Percentiles rank a stretch among this genome's conserved stretches.
phyloP scores from a whole-genome alignment of 306 rosid species.

The Citrullus amarus region DNA sequence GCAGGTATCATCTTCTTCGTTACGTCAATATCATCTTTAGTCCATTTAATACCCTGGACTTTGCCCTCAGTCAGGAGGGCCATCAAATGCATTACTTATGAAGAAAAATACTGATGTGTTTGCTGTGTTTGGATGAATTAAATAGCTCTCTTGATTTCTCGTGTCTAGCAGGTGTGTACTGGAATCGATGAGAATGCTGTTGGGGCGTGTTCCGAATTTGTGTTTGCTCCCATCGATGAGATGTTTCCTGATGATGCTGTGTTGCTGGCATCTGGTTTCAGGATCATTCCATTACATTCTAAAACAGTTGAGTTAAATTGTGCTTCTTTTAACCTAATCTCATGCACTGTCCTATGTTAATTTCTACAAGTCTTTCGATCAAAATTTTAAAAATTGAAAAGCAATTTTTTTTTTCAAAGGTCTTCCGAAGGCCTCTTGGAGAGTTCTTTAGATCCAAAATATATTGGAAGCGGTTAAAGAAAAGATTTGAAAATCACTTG shows the following conservation, averaged over 20 bases:
- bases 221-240: conserved; percentile 84
- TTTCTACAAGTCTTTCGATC: too few species aligned
- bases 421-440: too few species aligned
- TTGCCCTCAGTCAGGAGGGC: not conserved
- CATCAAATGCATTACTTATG: not conserved
- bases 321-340: not conserved
- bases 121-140: not conserved
- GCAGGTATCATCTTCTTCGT: conserved; percentile 41
- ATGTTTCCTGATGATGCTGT: conserved; percentile 87
- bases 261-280: conserved; percentile 87
- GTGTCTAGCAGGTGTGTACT: conserved; percentile 46
- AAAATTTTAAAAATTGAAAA: too few species aligned
- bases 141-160: not conserved
- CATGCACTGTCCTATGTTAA: not conserved
- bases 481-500: too few species aligned
- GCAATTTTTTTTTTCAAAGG: too few species aligned
- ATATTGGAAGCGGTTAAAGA: too few species aligned
- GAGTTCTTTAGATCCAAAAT: too few species aligned
- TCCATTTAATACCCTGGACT: not conserved
- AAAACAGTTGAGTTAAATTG: conserved; percentile 67
- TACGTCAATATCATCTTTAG: not conserved
- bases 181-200: conserved; percentile 73
- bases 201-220: conserved; percentile 76
- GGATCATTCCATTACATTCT: conserved; percentile 78
- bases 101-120: not conserved